Base-by-base conservation (phyloP, 768 basidiomycete species). In the Phylloporus arenicola region DNA sequence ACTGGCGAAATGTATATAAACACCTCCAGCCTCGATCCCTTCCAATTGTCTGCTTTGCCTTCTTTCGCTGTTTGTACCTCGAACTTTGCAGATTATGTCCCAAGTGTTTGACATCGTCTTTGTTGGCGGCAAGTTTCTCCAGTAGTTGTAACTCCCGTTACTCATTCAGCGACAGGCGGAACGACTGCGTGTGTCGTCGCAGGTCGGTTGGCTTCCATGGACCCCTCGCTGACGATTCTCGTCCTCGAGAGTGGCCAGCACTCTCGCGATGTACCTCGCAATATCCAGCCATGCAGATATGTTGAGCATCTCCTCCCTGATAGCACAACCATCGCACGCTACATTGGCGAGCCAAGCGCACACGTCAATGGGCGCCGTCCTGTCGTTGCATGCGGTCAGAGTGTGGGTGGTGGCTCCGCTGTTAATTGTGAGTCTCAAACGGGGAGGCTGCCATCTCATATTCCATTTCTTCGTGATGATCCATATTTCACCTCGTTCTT, bases 101-200 rank as follows among this genome's bases (percentile, higher is more conserved):
- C 22, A 34, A 38, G 34, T 11, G 3, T 46, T 45, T 14, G 49
- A 54, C 27, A 50, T 50, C 17, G 50, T 50, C 22, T 52, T 52
- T 13, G 51, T 42, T 17, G 51, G 51, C 16, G 51, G 51, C 16
- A 6, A 35, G 51, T 31, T 24, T 24, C 1, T 1, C 20, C 45
- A 12, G 12, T 12, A 11, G 29, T 9, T 30, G 11, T 8, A 12
- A 12, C 12, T 12, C 11, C 2, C 10, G 12, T 30, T 30, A 1
- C 38, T 40, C n/a, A 40, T 33, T 17, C 24, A 34, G 14, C 13
- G 10, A 9, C 27, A 61, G 60, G 59, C 1, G 67, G 67, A 14
- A 57, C 62, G 14, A 53, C 62, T 6, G 67, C 62, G 11, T 62
- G 61, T 35, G 54, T 69, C 11, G 52, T 53, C 4, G 64, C 67